Percentiles rank a stretch among this genome's conserved stretches.
phyloP scores from a whole-genome alignment of 2,329 filamentous ascomycete genomes.

The Sarocladium kiliense region DNA sequence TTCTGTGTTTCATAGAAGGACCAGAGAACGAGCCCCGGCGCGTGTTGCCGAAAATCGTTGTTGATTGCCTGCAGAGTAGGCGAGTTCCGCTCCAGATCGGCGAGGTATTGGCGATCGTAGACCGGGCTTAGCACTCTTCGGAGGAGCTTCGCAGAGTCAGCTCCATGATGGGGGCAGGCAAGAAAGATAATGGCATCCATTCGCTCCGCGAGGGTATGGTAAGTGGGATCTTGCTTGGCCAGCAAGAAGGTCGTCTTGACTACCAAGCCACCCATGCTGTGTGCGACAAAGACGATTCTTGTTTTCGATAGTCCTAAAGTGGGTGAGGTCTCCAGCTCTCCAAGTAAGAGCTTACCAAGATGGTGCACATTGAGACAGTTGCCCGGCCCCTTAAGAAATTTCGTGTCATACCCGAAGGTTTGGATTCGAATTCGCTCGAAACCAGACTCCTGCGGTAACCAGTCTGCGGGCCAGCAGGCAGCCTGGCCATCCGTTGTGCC shows the following conservation, averaged over 20 bases:
- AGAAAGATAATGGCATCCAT: constrained; percentile 24
- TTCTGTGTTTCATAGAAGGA: constrained; percentile 23
- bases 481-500: constrained; percentile 16
- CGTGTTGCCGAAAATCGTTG: constrained; percentile 18
- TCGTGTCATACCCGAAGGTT: constrained; percentile 28
- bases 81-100: constrained; percentile 18
- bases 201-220: constrained; percentile 14
- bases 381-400: constrained; percentile 20
- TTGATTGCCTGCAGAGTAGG: constrained; percentile 19
- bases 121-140: constrained; percentile 18
- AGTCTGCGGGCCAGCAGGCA: constrained; percentile 33
- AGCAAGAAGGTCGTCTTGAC: constrained; percentile 27
- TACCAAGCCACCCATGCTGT: constrained; percentile 30
- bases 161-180: constrained; percentile 25
- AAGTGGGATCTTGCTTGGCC: constrained; percentile 15
- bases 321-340: constrained; percentile 19
- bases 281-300: constrained; percentile 25
- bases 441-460: constrained; percentile 25
- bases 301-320: constrained; percentile 14
- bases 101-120: constrained; percentile 16
- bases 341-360: constrained; percentile 25
- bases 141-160: constrained; percentile 21
- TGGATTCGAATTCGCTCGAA: constrained; percentile 23
- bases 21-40: constrained; percentile 16
- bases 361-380: constrained; percentile 25